Conservation (phyloP, 2,329 filamentous ascomycete genomes). For the Epichloe coenophiala region DNA sequence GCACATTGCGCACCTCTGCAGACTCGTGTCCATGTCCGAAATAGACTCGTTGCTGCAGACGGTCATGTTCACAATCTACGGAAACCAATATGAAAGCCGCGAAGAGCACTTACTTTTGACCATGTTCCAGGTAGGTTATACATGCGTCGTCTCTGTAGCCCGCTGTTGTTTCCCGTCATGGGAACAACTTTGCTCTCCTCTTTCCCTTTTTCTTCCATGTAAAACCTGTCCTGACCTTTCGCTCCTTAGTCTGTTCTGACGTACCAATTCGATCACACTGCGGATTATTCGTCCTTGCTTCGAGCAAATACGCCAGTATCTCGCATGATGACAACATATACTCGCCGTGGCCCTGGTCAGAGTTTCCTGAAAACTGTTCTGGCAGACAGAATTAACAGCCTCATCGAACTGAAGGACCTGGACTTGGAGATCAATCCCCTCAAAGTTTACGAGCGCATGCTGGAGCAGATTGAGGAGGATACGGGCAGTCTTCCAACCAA, state of each 20-base stretch:
- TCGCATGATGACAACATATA: conserved; percentile 99
- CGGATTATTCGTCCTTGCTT: conserved; percentile 91
- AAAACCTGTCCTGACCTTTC: neutral
- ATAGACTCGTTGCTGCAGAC: conserved; percentile 97
- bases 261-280: conserved; percentile 95
- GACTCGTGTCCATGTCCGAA: conserved; percentile 92
- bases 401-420: conserved; percentile 87
- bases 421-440: conserved; percentile 97
- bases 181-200: too few relatives aligned
- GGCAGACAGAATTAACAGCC: conserved; percentile 82
- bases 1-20: conserved; percentile 91
- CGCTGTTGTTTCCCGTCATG: too few relatives aligned
- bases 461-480: conserved; percentile 81
- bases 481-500: conserved; percentile 67
- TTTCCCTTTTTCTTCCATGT: too few relatives aligned
- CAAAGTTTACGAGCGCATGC: conserved; percentile 96
- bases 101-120: conserved; percentile 95
- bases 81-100: conserved; percentile 97
- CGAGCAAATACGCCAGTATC: conserved; percentile 96
- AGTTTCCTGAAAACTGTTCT: conserved; percentile 91
- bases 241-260: conserved; percentile 75
- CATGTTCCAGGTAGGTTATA: conserved; percentile 72
- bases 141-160: neutral
- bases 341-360: conserved; percentile 85
- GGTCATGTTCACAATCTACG: conserved; percentile 99